phyloP scores from a whole-genome alignment of 108 stramenopile genomes.

The Cylindrotheca fusiformis region DNA sequence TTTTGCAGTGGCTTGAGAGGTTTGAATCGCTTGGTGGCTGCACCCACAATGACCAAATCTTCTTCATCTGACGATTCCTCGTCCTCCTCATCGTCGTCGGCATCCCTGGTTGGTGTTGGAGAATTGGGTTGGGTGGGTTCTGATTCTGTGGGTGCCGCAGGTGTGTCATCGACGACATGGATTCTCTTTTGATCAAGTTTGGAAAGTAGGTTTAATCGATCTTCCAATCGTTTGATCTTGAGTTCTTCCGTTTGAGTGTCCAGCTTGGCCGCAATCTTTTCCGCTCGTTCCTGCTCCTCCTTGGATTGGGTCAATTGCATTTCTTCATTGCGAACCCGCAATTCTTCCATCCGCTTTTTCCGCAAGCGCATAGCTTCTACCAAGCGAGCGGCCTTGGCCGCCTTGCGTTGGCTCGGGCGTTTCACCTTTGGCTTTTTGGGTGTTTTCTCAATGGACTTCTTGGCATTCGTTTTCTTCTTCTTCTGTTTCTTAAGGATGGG shows the following conservation, averaged over 20 bases:
- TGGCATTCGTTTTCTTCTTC: conserved; percentile 3
- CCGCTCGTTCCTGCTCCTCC: conserved; percentile 69
- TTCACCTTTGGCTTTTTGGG: conserved; percentile 40
- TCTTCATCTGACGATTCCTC: conserved; percentile 30
- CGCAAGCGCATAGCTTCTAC: conserved; percentile 35
- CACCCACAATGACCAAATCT: conserved; percentile 24
- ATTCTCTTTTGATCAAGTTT: conserved; percentile 60
- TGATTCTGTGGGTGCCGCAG: conserved; percentile 5
- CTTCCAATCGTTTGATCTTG: conserved; percentile 57
- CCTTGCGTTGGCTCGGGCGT: conserved; percentile 31
- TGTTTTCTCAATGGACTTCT: conserved; percentile 14
- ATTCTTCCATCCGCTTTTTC: conserved; percentile 66
- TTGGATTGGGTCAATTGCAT: conserved; percentile 51
- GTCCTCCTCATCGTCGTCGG: conserved; percentile 34
- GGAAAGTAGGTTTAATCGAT: conserved; percentile 63
- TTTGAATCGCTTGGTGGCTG: conserved; percentile 16
- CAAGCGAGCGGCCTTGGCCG: conserved; percentile 23
- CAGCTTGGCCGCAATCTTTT: conserved; percentile 74
- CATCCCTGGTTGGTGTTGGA: conserved; percentile 7
- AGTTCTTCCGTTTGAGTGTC: conserved; percentile 79
- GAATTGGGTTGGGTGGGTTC: conserved; percentile 15
- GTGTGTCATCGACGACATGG: conserved; percentile 22
- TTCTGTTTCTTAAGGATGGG: conserved; percentile 4
- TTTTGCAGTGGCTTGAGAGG: conserved; percentile 22
- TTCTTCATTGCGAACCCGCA: conserved; percentile 75